Evolutionary conservation across 2,329 filamentous ascomycete genomes (phyloP), one percentile per base, ranked within the genome.

Genomic region (Xylaria sp.): DNA sequence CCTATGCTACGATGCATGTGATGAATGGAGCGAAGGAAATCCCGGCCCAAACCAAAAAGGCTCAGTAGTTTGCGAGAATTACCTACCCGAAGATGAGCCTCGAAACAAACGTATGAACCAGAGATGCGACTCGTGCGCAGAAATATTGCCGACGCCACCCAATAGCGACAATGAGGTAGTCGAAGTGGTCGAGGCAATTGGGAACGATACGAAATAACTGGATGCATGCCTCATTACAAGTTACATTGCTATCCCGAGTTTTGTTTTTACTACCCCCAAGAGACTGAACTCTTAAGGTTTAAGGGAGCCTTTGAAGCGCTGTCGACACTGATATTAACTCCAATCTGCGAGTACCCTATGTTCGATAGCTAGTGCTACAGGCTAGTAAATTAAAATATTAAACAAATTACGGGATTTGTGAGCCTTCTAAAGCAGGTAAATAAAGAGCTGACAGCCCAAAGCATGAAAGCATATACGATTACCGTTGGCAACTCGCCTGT

Each of bases 11-110:
- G 48, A 60, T 51, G 55, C 62, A 1, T 60, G 55, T 47, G 62
- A 65, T 39, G 62, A 53, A 36, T 65, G 62, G 62, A 60, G 55
- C 36, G 55, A 59, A 36, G 9, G 47, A 54, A 21, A 64, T 19
- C 62, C 62, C 17, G 34, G 34, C 30, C 7, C 54, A 59, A 64
- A 64, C 62, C 30, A 59, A 17, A 32, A 47, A 54, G 62, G 62
- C 47, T 64, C 62, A 9, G 12, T 0, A 45, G 1, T 54, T 54
- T 64, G 62, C 42, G 54, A 51, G 5, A 64, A 64, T 27, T 64
- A 64, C 17, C 32, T n/a, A 34, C 34, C 1, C 5, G 45, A 27
- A 47, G 27, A 34, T 53, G 8, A 42, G 34, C 62, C 51, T 54
- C 21, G 51, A 34, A 54, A 30, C 47, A 54, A 59, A 53, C n/a